Conservation (phyloP, 2,329 filamentous ascomycete genomes). For the Hymenoscyphus infarciens region DNA sequence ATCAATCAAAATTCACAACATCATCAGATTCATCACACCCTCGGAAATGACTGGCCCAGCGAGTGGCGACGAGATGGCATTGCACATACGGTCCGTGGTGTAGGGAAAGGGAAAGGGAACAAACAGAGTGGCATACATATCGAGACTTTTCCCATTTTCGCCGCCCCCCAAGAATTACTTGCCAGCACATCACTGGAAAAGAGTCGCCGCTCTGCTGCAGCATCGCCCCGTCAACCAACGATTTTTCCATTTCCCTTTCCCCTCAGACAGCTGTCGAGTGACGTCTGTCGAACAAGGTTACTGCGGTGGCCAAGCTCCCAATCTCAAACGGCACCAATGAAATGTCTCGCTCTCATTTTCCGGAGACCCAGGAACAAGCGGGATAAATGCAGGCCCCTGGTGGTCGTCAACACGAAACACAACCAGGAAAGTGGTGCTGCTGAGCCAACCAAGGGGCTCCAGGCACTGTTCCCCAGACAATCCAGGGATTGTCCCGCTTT, state of each 20-base stretch:
- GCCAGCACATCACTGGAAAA: background rate
- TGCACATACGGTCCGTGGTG: background rate
- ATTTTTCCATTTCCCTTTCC: background rate
- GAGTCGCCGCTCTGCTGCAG: background rate
- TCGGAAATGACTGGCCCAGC: background rate
- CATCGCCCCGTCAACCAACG: constrained; percentile 7
- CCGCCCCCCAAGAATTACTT: background rate
- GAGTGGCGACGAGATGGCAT: background rate
- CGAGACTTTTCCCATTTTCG: background rate
- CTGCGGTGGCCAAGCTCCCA: background rate
- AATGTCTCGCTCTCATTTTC: background rate
- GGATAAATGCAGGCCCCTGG: background rate
- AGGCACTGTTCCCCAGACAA: constrained; percentile 1
- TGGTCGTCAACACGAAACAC: constrained; percentile 5
- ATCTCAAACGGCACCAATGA: background rate
- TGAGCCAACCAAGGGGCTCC: constrained; percentile 5
- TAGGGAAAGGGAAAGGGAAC: background rate
- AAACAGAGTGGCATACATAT: background rate
- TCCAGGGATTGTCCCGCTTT: constrained; percentile 1
- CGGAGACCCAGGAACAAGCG: background rate
- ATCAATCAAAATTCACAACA: constrained; percentile 1
- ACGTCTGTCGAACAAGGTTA: constrained; percentile 6
- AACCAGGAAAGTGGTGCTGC: background rate
- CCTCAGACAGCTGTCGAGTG: background rate
- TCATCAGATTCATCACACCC: background rate